phyloP scores from a whole-genome alignment of 2,329 filamentous ascomycete species.

The Didymella pomorum region DNA sequence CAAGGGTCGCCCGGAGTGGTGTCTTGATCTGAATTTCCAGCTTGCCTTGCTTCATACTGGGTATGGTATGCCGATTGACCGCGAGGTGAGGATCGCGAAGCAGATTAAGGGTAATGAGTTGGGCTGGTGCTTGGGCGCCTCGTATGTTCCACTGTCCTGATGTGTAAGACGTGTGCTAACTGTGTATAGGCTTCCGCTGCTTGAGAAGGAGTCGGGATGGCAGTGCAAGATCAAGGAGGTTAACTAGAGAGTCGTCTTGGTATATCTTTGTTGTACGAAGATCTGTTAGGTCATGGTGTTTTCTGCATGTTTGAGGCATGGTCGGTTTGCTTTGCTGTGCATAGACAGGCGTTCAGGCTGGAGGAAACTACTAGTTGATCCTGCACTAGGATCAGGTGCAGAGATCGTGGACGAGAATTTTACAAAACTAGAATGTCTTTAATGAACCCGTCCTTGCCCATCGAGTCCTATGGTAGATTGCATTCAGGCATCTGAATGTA shows the following conservation, averaged over 20 bases:
- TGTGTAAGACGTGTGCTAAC: constrained; percentile 49
- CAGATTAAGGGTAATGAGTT: constrained; percentile 97
- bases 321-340: neutral
- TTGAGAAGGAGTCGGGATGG: constrained; percentile 86
- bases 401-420: no score
- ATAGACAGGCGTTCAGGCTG: constrained; percentile 17
- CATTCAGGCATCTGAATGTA: constrained; percentile 1
- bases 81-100: constrained; percentile 98
- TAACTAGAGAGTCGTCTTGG: constrained; percentile 23
- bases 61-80: constrained; percentile 96
- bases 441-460: neutral
- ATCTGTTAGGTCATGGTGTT: neutral
- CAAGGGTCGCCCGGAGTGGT: constrained; percentile 83
- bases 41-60: constrained; percentile 89
- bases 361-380: neutral
- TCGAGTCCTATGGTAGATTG: neutral
- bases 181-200: constrained; percentile 74
- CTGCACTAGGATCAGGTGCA: neutral
- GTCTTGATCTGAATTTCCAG: constrained; percentile 97
- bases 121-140: constrained; percentile 97
- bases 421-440: neutral
- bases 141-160: constrained; percentile 63
- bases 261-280: neutral
- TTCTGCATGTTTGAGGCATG: neutral
- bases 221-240: constrained; percentile 84